Conservation (phyloP, 352 stramenopile species). For the Pseudoperonospora humuli region DNA sequence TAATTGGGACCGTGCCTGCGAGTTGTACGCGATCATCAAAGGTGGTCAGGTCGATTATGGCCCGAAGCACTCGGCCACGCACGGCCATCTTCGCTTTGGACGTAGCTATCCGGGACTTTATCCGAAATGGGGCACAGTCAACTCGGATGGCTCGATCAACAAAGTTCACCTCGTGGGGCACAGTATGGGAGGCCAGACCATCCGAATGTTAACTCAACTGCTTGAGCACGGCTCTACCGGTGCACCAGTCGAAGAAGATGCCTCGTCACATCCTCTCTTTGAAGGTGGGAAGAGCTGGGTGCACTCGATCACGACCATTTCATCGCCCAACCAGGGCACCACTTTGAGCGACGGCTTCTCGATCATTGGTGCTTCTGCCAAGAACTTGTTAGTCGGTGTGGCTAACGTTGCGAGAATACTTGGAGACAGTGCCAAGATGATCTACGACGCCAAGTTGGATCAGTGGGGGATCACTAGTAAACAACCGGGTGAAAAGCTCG, state of each 20-base stretch:
- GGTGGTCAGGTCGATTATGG: slow-evolving; percentile 48
- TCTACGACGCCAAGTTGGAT: slow-evolving; percentile 47
- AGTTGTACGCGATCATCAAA: slow-evolving; percentile 62
- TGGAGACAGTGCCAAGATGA: slow-evolving; percentile 14
- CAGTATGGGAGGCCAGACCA: slow-evolving; percentile 71
- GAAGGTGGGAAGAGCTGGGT: slow-evolving; percentile 51
- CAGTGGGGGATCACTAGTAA: slow-evolving; percentile 37
- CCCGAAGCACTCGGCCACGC: slow-evolving; percentile 31
- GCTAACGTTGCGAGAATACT: slow-evolving; percentile 24
- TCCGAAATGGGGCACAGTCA: slow-evolving; percentile 41
- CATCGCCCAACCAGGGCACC: slow-evolving; percentile 53
- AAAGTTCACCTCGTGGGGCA: slow-evolving; percentile 70
- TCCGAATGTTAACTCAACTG: slow-evolving; percentile 68
- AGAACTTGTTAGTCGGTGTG: slow-evolving; percentile 20
- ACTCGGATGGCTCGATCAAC: slow-evolving; percentile 41
- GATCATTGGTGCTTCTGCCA: slow-evolving; percentile 31
- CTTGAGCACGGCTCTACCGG: slow-evolving; percentile 38
- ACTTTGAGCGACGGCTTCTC: slow-evolving; percentile 39
- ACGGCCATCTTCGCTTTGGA: slow-evolving; percentile 31
- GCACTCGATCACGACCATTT: slow-evolving; percentile 60
- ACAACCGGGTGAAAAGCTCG: slow-evolving; percentile 19
- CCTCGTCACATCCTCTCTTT: slow-evolving; percentile 38
- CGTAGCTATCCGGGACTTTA: slow-evolving; percentile 49
- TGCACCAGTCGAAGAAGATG: slow-evolving; percentile 23
- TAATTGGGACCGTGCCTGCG: slow-evolving; percentile 58